Evolutionary conservation across 495 filamentous ascomycete genomes (phyloP).

Genomic region (Penicillium daleae): DNA sequence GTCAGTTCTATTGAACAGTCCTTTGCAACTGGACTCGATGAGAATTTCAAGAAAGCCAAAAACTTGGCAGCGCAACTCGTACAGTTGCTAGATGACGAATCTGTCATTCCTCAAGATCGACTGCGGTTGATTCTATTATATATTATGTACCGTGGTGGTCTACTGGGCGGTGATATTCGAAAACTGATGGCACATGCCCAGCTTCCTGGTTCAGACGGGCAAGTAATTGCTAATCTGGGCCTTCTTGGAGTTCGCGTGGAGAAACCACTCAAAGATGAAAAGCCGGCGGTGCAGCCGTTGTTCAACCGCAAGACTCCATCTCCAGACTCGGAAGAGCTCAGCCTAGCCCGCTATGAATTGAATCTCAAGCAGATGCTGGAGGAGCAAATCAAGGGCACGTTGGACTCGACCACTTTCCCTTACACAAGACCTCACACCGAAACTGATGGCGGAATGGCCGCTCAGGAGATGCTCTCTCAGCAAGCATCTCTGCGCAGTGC

Average conservation of each 20-base stretch:
- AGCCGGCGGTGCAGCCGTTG: conserved; percentile 62
- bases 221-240: conserved; percentile 76
- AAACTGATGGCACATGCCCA: conserved; percentile 84
- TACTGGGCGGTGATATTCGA: conserved; percentile 81
- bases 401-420: conserved; percentile 69
- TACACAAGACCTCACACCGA: conserved; percentile 78
- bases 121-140: conserved; percentile 85
- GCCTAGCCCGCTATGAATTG: conserved; percentile 53
- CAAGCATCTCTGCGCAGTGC: conserved; percentile 80
- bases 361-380: conserved; percentile 69
- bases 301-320: conserved; percentile 65
- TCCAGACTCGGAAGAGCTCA: conserved; percentile 54
- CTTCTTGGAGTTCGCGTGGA: conserved; percentile 77
- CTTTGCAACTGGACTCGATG: conserved; percentile 89
- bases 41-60: conserved; percentile 90
- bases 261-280: conserved; percentile 76
- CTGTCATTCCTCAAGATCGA: conserved; percentile 68
- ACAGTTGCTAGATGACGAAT: conserved; percentile 80
- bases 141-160: conserved; percentile 83
- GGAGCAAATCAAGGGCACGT: conserved; percentile 61
- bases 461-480: conserved; percentile 59
- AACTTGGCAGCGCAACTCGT: conserved; percentile 84
- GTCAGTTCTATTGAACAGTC: conserved; percentile 84
- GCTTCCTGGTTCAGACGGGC: conserved; percentile 71
- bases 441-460: conserved; percentile 57